Percentiles rank a stretch among this genome's conserved stretches.
Evolutionary conservation across 2,329 filamentous ascomycete genomes (phyloP).

Genomic region (Aspergillus luchuensis): DNA sequence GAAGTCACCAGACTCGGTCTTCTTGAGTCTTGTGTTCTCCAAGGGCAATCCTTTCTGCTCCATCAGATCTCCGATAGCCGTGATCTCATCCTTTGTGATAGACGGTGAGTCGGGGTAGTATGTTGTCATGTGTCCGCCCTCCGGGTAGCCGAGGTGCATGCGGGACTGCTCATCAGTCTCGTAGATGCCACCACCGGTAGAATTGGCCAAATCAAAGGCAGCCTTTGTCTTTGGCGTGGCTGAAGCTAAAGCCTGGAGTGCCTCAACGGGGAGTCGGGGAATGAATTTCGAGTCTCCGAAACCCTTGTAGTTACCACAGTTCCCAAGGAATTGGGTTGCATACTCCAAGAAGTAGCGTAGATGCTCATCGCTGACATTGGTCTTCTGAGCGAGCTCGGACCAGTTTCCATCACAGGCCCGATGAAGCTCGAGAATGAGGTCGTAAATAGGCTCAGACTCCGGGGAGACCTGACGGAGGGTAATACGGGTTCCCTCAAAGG

Average conservation of each 20-base stretch:
- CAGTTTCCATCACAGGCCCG: constrained; percentile 69
- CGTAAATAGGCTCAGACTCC: constrained; percentile 78
- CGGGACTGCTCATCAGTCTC: constrained; percentile 63
- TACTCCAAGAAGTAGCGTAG: constrained; percentile 74
- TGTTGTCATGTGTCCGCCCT: constrained; percentile 74
- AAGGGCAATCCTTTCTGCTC: constrained; percentile 68
- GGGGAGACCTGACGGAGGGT: constrained; percentile 80
- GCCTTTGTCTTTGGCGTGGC: constrained; percentile 61
- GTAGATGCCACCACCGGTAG: constrained; percentile 66
- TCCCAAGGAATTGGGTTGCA: constrained; percentile 75
- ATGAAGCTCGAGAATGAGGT: constrained; percentile 75
- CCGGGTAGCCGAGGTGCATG: constrained; percentile 75
- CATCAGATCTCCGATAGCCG: constrained; percentile 70
- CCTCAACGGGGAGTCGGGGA: constrained; percentile 66
- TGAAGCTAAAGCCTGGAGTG: constrained; percentile 65
- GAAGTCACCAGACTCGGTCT: constrained; percentile 64
- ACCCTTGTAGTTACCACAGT: constrained; percentile 82
- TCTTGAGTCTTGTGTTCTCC: constrained; percentile 76
- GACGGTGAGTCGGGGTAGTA: constrained; percentile 77
- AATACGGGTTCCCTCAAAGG: constrained; percentile 74
- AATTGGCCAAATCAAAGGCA: constrained; percentile 66
- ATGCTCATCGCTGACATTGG: constrained; percentile 64
- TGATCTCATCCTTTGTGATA: constrained; percentile 76
- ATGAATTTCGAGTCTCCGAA: constrained; percentile 86
- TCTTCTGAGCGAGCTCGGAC: constrained; percentile 65